Percentiles rank a stretch among this genome's conserved stretches.
phyloP scores from a whole-genome alignment of 2,329 filamentous ascomycete species.

The Cytospora schulzeri region DNA sequence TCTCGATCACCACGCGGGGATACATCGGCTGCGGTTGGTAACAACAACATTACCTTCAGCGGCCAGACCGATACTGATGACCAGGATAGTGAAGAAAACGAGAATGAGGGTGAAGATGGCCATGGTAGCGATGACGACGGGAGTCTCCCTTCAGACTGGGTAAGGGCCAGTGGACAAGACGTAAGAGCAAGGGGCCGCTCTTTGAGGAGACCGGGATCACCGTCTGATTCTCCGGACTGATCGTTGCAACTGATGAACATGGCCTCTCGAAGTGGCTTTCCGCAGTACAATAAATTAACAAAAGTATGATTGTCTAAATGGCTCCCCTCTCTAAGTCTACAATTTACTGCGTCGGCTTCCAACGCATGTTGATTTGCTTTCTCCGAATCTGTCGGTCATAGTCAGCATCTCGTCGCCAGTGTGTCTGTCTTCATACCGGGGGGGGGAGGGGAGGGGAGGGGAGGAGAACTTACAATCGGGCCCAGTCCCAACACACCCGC shows the following conservation, averaged over 20 bases:
- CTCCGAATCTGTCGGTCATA: constrained; percentile 50
- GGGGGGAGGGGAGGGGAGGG: not conserved
- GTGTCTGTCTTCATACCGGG: too few relatives aligned
- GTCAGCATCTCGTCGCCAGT: constrained; percentile 38
- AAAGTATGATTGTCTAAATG: not conserved
- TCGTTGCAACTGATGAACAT: not conserved
- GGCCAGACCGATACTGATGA: not conserved
- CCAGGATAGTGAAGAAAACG: not conserved
- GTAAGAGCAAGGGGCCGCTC: not conserved
- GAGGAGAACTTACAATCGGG: constrained; percentile 71
- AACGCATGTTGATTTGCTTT: constrained; percentile 69
- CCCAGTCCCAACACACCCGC: constrained; percentile 76
- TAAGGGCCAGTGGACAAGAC: not conserved
- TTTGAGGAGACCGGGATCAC: not conserved
- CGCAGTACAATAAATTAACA: not conserved
- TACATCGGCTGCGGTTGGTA: not conserved
- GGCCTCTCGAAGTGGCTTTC: not conserved
- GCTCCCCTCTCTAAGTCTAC: constrained; percentile 29
- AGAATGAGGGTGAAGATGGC: not conserved
- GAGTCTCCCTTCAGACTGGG: not conserved
- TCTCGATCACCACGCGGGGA: not conserved
- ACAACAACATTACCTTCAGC: constrained; percentile 4
- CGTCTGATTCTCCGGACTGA: constrained; percentile 15
- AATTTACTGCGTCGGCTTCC: constrained; percentile 46
- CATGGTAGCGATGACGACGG: not conserved